Percentiles rank a stretch among this genome's conserved stretches.
Evolutionary conservation across 371 early-diverging fungal species (phyloP).

Genomic region (Rhizopus sp.): DNA sequence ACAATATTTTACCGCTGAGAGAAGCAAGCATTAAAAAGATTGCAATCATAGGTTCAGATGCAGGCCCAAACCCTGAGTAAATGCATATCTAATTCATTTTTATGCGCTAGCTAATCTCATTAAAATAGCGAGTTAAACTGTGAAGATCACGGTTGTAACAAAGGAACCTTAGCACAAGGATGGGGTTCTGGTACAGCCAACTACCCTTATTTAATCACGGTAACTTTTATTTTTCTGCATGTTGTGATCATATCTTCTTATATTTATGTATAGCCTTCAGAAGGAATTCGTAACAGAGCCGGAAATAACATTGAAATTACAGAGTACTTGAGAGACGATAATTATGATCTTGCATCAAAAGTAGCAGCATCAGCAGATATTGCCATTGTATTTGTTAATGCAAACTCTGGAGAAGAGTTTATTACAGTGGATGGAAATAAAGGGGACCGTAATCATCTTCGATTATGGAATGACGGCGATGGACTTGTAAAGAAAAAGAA

Average conservation of each 20-base stretch:
- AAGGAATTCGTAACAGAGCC: constrained; percentile 46
- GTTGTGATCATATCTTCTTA: neutral
- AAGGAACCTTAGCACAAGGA: constrained; percentile 61
- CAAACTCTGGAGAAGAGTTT: constrained; percentile 64
- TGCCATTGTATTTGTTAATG: constrained; percentile 59
- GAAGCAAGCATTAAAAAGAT: constrained; percentile 16
- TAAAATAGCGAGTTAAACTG: constrained; percentile 18
- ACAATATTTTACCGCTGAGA: constrained; percentile 41
- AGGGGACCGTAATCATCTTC: constrained; percentile 61
- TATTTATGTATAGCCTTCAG: constrained; percentile 24
- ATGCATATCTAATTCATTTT: neutral
- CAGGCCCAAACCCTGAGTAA: constrained; percentile 36
- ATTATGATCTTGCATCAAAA: constrained; percentile 30
- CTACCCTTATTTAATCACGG: constrained; percentile 61
- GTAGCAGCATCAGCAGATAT: constrained; percentile 50
- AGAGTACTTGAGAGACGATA: constrained; percentile 37
- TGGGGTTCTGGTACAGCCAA: constrained; percentile 67
- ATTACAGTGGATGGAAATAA: constrained; percentile 44
- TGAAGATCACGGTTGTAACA: constrained; percentile 35
- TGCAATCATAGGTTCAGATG: constrained; percentile 61
- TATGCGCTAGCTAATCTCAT: too few species aligned
- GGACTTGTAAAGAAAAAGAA: constrained; percentile 35
- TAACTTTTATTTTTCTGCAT: constrained; percentile 13
- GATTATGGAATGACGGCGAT: constrained; percentile 62
- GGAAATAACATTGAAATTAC: constrained; percentile 28